Conservation (phyloP, 2,329 filamentous ascomycete species). For the Fusarium miscanthi region DNA sequence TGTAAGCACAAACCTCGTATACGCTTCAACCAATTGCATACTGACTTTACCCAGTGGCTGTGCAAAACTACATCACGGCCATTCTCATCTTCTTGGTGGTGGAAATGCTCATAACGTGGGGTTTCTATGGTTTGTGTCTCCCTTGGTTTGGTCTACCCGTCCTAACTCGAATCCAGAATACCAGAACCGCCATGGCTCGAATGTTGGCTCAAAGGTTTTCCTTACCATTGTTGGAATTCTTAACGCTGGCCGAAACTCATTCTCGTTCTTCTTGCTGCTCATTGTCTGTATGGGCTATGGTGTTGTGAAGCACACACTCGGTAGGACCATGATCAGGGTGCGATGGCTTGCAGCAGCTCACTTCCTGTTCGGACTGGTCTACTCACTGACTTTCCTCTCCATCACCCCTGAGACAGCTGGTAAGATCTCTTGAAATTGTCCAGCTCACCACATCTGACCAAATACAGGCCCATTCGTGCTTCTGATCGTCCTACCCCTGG, state of each 20-base stretch:
- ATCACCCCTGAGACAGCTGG: conserved; percentile 88
- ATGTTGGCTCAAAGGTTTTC: conserved; percentile 82
- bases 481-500: conserved; percentile 91
- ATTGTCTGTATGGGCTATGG: conserved; percentile 99
- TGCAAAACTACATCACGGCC: conserved; percentile 99
- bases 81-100: conserved; percentile 94
- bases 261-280: conserved; percentile 96
- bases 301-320: conserved; percentile 92
- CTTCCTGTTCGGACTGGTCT: conserved; percentile 94
- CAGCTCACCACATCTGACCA: conserved; percentile 33
- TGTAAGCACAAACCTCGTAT: conserved; percentile 59
- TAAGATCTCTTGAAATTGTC: conserved; percentile 50
- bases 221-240: conserved; percentile 92
- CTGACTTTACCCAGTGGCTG: conserved; percentile 71
- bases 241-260: conserved; percentile 94
- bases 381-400: conserved; percentile 88
- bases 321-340: conserved; percentile 93
- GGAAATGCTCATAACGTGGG: conserved; percentile 99
- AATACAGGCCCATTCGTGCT: conserved; percentile 82
- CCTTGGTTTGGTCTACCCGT: background rate
- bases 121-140: conserved; percentile 81
- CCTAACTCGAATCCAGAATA: conserved; percentile 72
- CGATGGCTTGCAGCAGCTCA: conserved; percentile 91
- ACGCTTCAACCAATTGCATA: background rate
- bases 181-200: conserved; percentile 89